These are phyloP conservation scores for Fusarium sp. DNA, from an alignment of 2,329 filamentous ascomycete genomes.

Conservation along the genomic window DNA sequence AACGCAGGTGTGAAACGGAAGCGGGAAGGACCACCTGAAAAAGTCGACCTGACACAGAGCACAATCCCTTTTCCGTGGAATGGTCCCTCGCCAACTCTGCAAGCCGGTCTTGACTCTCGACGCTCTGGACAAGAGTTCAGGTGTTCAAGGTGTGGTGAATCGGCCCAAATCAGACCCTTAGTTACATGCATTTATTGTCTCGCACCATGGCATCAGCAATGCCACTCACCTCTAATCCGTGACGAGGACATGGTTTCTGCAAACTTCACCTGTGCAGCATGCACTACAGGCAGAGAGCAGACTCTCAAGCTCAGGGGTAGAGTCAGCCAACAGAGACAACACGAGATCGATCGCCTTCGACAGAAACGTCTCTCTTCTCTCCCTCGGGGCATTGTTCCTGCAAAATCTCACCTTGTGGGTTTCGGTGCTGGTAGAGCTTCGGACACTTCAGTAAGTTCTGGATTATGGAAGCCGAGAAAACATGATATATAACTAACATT, in stretches of 20 bases:
- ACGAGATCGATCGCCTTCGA: conserved; percentile 52
- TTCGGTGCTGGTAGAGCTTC: conserved; percentile 55
- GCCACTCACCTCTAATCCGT: conserved; percentile 29
- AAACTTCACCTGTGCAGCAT: conserved; percentile 41
- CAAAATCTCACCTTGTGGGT: conserved; percentile 56
- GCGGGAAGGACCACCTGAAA: conserved; percentile 33
- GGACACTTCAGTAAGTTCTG: conserved; percentile 52
- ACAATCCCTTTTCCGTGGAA: conserved; percentile 50
- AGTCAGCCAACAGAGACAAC: conserved; percentile 35
- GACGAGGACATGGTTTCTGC: conserved; percentile 6
- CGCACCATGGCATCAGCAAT: conserved; percentile 46
- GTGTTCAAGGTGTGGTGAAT: conserved; percentile 41
- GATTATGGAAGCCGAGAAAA: background rate
- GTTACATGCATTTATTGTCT: conserved; percentile 43
- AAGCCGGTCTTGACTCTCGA: conserved; percentile 4
- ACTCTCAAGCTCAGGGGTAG: conserved; percentile 25
- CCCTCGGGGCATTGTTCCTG: conserved; percentile 51
- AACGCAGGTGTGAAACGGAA: conserved; percentile 50
- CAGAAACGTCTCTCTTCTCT: conserved; percentile 52
- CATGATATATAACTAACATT: background rate
- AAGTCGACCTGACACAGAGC: conserved; percentile 51
- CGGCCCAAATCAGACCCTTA: conserved; percentile 15
- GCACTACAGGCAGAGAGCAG: conserved; percentile 28
- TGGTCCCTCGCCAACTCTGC: background rate
- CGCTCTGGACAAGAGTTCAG: background rate